A percentile compares a stretch with the other conserved stretches of the same genome.
Conservation (phyloP, 495 filamentous ascomycete genomes). For the Friedmanniomyces endolithicus region DNA sequence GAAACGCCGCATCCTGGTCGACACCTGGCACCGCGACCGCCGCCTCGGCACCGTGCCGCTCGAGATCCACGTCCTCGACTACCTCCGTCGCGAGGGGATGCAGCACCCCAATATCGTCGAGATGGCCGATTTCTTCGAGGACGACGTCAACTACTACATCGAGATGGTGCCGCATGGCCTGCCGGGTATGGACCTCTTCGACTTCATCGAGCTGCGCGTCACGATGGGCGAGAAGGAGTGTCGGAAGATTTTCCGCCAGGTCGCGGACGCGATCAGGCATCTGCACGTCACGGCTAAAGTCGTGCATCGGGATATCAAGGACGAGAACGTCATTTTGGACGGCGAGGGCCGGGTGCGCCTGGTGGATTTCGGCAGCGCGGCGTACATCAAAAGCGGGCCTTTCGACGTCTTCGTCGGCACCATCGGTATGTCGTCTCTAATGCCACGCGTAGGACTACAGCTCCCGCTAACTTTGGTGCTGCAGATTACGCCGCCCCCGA, state of each 20-base stretch:
- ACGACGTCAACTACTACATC: conserved; percentile 96
- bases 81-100: conserved; percentile 72
- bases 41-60: conserved; percentile 91
- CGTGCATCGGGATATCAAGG: conserved; percentile 96
- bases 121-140: conserved; percentile 98
- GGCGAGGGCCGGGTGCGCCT: conserved; percentile 92
- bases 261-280: conserved; percentile 78
- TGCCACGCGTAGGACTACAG: too few relatives aligned
- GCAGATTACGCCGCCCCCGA: conserved; percentile 95
- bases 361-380: conserved; percentile 95
- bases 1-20: conserved; percentile 89
- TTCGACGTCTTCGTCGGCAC: conserved; percentile 99
- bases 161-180: conserved; percentile 95
- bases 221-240: conserved; percentile 95
- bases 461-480: too few relatives aligned
- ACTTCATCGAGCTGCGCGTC: conserved; percentile 91
- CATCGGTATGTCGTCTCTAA: conserved; percentile 82
- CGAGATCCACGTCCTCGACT: conserved; percentile 96
- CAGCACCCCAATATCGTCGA: conserved; percentile 94
- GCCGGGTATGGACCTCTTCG: conserved; percentile 97
- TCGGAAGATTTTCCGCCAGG: conserved; percentile 88
- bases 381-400: conserved; percentile 94
- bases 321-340: conserved; percentile 93
- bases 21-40: conserved; percentile 95
- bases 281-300: conserved; percentile 83